Evolutionary conservation across 2,329 filamentous ascomycete species (phyloP).

Genomic region (Fusarium domesticum): DNA sequence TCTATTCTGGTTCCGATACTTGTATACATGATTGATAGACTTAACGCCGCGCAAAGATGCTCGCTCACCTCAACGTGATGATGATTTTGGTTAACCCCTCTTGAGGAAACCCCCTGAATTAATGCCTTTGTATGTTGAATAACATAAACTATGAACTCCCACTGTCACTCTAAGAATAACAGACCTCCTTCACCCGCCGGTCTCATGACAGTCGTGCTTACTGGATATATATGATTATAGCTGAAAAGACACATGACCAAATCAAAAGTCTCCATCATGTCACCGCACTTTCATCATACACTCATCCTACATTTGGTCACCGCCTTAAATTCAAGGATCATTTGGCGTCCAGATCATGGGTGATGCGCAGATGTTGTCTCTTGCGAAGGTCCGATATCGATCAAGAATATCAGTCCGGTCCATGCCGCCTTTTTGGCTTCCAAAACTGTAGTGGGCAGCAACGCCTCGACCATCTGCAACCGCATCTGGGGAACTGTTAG

Average conservation of each 20-base stretch:
- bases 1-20: background rate
- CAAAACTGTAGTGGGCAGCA: conserved; percentile 52
- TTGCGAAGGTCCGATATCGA: conserved; percentile 51
- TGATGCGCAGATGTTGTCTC: conserved; percentile 46
- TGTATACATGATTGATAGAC: background rate
- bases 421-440: conserved; percentile 38
- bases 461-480: conserved; percentile 53
- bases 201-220: too few relatives aligned
- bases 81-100: too few relatives aligned
- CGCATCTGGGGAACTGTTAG: conserved; percentile 32
- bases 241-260: too few relatives aligned
- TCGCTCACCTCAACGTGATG: too few relatives aligned
- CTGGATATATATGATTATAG: too few relatives aligned
- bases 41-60: background rate
- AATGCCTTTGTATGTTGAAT: too few relatives aligned
- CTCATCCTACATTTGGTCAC: background rate
- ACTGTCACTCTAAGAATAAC: too few relatives aligned
- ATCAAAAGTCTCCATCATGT: too few relatives aligned
- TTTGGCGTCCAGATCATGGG: conserved; percentile 32
- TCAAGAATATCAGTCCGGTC: conserved; percentile 53
- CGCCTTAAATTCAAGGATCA: background rate
- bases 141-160: too few relatives aligned
- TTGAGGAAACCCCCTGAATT: too few relatives aligned
- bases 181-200: too few relatives aligned
- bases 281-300: too few relatives aligned